Evolutionary conservation across 73 alveolate species (phyloP).

Genomic region (Blepharisma stoltei): DNA sequence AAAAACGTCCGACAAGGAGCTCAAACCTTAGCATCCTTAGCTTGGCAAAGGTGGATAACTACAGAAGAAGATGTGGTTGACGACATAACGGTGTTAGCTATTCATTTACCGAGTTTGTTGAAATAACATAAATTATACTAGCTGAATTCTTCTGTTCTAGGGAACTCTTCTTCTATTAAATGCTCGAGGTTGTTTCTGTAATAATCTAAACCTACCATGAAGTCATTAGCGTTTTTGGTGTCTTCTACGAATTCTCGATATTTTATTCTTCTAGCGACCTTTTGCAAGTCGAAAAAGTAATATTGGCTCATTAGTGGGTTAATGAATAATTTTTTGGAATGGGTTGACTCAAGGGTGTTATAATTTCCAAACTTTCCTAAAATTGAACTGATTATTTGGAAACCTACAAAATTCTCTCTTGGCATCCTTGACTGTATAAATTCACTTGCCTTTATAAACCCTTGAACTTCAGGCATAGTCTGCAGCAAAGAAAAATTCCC

Average conservation of each 20-base stretch:
- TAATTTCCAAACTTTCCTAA: slow-evolving; percentile 16
- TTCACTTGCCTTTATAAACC: not conserved
- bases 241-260: slow-evolving; percentile 12
- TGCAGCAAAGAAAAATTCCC: not conserved
- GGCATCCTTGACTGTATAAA: slow-evolving; percentile 1
- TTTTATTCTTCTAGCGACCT: slow-evolving; percentile 21
- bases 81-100: not conserved
- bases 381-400: not conserved
- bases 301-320: slow-evolving; percentile 12
- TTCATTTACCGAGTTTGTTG: not conserved
- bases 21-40: slow-evolving; percentile 34
- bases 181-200: not conserved
- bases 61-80: slow-evolving; percentile 48
- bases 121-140: too few species aligned
- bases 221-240: slow-evolving; percentile 24
- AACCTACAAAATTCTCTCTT: not conserved
- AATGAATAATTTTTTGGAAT: not conserved
- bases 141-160: not conserved
- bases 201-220: slow-evolving; percentile 10
- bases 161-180: slow-evolving; percentile 11
- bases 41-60: slow-evolving; percentile 48
- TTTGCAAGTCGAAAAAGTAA: not conserved
- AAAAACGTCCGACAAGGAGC: slow-evolving; percentile 36
- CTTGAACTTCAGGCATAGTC: slow-evolving; percentile 24
- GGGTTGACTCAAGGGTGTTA: not conserved